Evolutionary conservation across 352 stramenopile genomes (phyloP).

Genomic region (Phytophthora rubi): DNA sequence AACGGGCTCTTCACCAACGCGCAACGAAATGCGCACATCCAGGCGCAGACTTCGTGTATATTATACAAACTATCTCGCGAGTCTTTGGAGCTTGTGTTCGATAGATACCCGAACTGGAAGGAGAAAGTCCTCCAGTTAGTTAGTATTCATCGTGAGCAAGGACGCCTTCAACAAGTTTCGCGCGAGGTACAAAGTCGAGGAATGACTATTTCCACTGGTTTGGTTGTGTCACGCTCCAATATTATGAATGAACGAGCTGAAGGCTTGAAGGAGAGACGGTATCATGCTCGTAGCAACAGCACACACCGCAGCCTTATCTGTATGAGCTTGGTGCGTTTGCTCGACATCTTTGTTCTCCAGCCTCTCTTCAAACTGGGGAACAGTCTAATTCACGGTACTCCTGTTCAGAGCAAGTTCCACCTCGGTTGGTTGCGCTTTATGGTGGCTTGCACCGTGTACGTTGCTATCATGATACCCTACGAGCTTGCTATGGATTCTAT

Average conservation of each 20-base stretch:
- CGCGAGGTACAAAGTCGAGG: conserved; percentile 11
- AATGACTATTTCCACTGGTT: conserved; percentile 6
- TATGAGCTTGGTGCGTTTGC: background rate
- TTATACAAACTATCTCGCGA: conserved; percentile 61
- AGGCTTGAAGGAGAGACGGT: conserved; percentile 12
- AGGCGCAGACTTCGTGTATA: conserved; percentile 59
- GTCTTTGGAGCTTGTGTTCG: conserved; percentile 68
- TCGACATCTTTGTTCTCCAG: background rate
- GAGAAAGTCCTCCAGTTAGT: conserved; percentile 63
- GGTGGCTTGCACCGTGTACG: conserved; percentile 39
- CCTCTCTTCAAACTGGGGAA: background rate
- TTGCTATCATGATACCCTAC: conserved; percentile 48
- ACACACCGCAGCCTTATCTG: background rate
- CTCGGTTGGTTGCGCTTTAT: conserved; percentile 46
- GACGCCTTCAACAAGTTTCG: conserved; percentile 30
- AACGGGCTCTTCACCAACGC: conserved; percentile 61
- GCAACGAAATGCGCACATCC: conserved; percentile 49
- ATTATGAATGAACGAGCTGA: conserved; percentile 29
- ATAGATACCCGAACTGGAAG: conserved; percentile 70
- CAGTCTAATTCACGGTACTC: conserved; percentile 26
- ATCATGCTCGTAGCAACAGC: background rate
- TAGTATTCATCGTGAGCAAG: conserved; percentile 57
- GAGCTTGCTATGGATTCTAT: conserved; percentile 46
- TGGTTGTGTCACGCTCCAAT: conserved; percentile 17
- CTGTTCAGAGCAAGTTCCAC: conserved; percentile 49